Percentiles rank a stretch among this genome's conserved stretches.
Conservation (phyloP, 2,329 filamentous ascomycete genomes). For the Cryphonectria radicalis region DNA sequence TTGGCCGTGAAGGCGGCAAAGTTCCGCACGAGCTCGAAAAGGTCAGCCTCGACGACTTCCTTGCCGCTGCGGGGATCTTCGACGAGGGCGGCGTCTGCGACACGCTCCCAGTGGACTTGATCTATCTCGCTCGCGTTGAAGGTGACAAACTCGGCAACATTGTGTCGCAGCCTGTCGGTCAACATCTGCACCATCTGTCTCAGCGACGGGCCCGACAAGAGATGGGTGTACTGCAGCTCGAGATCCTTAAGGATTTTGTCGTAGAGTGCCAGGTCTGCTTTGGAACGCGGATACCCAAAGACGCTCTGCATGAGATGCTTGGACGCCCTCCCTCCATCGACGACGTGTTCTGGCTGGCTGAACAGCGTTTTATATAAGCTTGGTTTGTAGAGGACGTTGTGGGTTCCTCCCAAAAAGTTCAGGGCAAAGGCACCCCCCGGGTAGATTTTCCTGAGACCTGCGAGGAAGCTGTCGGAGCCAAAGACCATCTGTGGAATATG, state of each 20-base stretch:
- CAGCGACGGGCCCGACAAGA: constrained; percentile 36
- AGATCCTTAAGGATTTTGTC: constrained; percentile 37
- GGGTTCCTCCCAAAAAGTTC: constrained; percentile 38
- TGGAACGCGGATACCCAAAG: constrained; percentile 38
- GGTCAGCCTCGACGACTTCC: constrained; percentile 40
- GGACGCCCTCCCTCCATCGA: constrained; percentile 35
- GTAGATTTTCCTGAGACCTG: constrained; percentile 39
- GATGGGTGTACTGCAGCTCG: constrained; percentile 35
- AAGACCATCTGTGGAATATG: constrained; percentile 41
- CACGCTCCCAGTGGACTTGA: constrained; percentile 45
- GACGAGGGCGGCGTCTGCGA: constrained; percentile 39
- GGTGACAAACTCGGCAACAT: constrained; percentile 42
- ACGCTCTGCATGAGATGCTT: constrained; percentile 38
- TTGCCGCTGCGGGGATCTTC: constrained; percentile 33
- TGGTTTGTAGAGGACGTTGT: constrained; percentile 42
- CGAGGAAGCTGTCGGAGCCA: constrained; percentile 38
- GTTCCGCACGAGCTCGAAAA: constrained; percentile 41
- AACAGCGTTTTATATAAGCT: constrained; percentile 37
- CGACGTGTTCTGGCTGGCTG: constrained; percentile 36
- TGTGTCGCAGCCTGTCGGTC: constrained; percentile 35
- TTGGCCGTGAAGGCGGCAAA: constrained; percentile 43
- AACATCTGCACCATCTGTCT: constrained; percentile 32
- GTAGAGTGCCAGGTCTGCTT: constrained; percentile 36
- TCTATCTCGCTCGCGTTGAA: constrained; percentile 45
- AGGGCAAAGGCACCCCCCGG: constrained; percentile 43